A percentile compares a stretch with the other conserved stretches of the same genome.
These are phyloP conservation scores for Lonicera japonica DNA, from an alignment of 129 eudicot species.

Conservation along the genomic window DNA sequence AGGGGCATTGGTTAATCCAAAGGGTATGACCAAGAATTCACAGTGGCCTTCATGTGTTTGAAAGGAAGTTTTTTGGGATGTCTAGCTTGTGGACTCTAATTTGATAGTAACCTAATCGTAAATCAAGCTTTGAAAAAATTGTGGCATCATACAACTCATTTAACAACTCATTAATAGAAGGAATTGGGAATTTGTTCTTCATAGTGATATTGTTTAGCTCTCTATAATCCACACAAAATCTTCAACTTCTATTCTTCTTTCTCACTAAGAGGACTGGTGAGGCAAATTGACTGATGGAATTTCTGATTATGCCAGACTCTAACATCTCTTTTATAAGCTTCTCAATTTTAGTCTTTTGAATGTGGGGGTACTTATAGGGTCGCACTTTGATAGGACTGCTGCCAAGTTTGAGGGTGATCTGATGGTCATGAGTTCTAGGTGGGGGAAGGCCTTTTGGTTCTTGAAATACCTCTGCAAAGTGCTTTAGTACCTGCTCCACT, in stretches of 20 bases:
- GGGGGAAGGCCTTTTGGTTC: too few relatives aligned
- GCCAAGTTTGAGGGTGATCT: background rate
- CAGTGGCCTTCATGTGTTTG: background rate
- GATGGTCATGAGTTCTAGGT: background rate
- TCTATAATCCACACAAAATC: too few relatives aligned
- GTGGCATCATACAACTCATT: background rate
- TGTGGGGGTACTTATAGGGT: slow-evolving; percentile 7
- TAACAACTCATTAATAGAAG: background rate
- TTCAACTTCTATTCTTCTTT: too few relatives aligned
- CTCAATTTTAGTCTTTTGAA: slow-evolving; percentile 1
- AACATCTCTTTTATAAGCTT: background rate
- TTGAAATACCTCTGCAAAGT: background rate
- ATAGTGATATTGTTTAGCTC: too few relatives aligned
- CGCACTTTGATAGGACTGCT: background rate
- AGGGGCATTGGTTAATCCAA: too few relatives aligned
- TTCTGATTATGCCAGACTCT: too few relatives aligned
- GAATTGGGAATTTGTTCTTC: background rate
- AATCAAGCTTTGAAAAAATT: background rate
- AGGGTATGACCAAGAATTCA: too few relatives aligned
- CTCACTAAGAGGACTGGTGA: too few relatives aligned
- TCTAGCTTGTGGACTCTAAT: background rate
- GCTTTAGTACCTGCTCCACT: too few relatives aligned
- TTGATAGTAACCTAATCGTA: background rate
- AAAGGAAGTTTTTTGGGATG: background rate
- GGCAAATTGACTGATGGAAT: too few relatives aligned